A percentile compares a stretch with the other conserved stretches of the same genome.
These are phyloP conservation scores for Pythium pyrilobum DNA, from an alignment of 352 stramenopile genomes.

Conservation along the genomic window DNA sequence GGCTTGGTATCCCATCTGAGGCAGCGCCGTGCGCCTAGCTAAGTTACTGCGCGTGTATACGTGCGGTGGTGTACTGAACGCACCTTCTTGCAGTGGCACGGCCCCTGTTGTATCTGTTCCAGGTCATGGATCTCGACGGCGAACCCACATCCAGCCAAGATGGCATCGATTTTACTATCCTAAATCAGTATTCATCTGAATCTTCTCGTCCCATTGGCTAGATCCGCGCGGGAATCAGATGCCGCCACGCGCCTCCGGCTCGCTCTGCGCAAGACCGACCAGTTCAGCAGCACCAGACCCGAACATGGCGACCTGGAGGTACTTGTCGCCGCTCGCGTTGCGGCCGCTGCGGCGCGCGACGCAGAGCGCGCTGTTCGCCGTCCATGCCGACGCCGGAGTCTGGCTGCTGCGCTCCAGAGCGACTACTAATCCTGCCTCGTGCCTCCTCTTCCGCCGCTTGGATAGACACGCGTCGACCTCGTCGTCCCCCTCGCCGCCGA, in stretches of 20 bases:
- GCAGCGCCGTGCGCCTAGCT: neutral
- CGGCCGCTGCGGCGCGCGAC: neutral
- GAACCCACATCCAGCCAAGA: no score
- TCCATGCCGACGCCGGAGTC: neutral
- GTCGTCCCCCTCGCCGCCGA: neutral
- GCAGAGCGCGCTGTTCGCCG: neutral
- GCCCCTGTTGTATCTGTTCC: no score
- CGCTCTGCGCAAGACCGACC: no score
- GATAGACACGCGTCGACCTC: constrained; percentile 28
- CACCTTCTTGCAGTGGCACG: no score
- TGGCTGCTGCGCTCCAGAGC: neutral
- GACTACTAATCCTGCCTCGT: constrained; percentile 24
- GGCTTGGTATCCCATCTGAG: no score
- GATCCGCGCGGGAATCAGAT: neutral
- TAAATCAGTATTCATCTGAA: no score
- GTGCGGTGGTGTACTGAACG: no score
- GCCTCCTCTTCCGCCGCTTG: constrained; percentile 22
- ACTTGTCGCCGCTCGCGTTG: constrained; percentile 19
- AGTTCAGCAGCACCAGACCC: no score
- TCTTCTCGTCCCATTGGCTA: neutral
- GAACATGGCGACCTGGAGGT: constrained; percentile 41
- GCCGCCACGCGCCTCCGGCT: neutral
- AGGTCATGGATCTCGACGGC: no score
- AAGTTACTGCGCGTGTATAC: no score
- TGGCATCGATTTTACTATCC: no score